Base-by-base conservation (phyloP, 2,329 filamentous ascomycete species). In the Sporothrix euskadiensis region DNA sequence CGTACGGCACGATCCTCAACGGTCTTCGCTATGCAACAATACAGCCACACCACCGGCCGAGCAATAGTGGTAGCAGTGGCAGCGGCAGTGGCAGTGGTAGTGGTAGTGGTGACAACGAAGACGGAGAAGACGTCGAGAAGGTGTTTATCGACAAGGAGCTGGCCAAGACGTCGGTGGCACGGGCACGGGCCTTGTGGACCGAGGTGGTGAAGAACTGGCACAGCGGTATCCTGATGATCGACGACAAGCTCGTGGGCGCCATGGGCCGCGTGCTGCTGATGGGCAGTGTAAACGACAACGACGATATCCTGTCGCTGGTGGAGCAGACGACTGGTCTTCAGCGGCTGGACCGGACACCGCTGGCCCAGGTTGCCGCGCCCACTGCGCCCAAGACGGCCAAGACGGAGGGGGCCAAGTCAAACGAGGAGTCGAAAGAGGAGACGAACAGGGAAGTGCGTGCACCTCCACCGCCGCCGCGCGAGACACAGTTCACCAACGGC, bases 1-100 rank as follows among this genome's bases (percentile, higher is more conserved):
- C 95, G 0, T 99, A 94, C 79, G 92, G 92, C 0, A 94, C 89
- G 63, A 92, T 99, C 75, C 80, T 99, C 70, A 92, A 94, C 78
- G 92, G 91, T 3, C 86, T 98, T 69, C 88, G 89, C 66, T 81
- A 84, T 59, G 80, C 85, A 52, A 80, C 83, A 12, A 79, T 82
- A 78, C 75, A 81, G 72, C 75, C 72, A n/a, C 75, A 78, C 3
- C 79, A 77, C 35, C 75, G 73, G 65, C 52, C 77, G 0, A 74
- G 77, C 2, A 78, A 81, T n/a, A 7, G 8, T 8, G n/a, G 52
- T 22, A 16, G 52, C 22, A n/a, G n/a, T n/a, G n/a, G n/a, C n/a
- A n/a, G n/a, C n/a, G n/a, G n/a, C n/a, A n/a, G n/a, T n/a, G n/a
- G n/a, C n/a, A n/a, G n/a, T n/a, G n/a, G n/a, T n/a, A n/a, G n/a